A percentile compares a stretch with the other conserved stretches of the same genome.
phyloP scores from a whole-genome alignment of 495 filamentous ascomycete species.

The Hypoxylon rickii region DNA sequence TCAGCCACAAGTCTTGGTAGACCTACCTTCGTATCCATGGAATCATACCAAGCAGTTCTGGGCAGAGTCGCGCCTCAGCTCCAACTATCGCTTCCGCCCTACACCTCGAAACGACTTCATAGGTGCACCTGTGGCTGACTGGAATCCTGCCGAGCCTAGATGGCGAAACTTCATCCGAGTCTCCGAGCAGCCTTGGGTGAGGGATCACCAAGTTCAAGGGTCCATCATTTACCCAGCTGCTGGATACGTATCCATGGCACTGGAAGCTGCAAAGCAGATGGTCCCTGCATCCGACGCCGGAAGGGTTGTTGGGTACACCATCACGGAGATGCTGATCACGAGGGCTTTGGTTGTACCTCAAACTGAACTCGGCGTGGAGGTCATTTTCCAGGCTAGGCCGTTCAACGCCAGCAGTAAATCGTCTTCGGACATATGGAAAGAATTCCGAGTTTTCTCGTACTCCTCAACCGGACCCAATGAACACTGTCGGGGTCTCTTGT shows the following conservation, averaged over 20 bases:
- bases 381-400: background rate
- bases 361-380: background rate
- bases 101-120: constrained; percentile 49
- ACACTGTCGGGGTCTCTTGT: background rate
- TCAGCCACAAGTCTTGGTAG: constrained; percentile 28
- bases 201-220: constrained; percentile 45
- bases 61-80: constrained; percentile 47
- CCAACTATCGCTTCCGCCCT: constrained; percentile 4
- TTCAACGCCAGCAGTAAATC: background rate
- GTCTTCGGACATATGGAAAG: background rate
- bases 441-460: background rate
- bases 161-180: constrained; percentile 45
- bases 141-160: constrained; percentile 44
- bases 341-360: constrained; percentile 5
- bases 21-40: constrained; percentile 52
- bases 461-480: background rate
- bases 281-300: constrained; percentile 17
- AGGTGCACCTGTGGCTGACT: constrained; percentile 42
- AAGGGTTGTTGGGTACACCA: background rate
- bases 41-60: constrained; percentile 50
- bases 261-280: constrained; percentile 46
- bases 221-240: constrained; percentile 50
- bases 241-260: constrained; percentile 49
- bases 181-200: constrained; percentile 49
- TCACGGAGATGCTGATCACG: constrained; percentile 1